Evolutionary conservation across 225 moss, liverwort and hornwort genomes (phyloP), one percentile per base, ranked within the genome.

Genomic region (Bryoerythrophyllum caledonicum): DNA sequence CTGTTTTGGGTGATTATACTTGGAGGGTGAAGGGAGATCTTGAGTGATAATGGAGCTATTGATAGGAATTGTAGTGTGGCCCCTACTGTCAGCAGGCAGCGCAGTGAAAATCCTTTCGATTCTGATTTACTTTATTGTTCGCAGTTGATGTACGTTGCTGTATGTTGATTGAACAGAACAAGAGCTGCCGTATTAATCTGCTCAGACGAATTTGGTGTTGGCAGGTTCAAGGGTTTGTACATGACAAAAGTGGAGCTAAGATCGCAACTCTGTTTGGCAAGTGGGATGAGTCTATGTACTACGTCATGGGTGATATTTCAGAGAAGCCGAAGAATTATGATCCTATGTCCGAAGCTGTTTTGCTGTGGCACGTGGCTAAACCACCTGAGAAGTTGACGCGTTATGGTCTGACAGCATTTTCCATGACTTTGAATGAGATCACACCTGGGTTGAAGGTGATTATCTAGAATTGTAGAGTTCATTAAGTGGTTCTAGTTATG

Each of bases 171-270:
- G 26, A 21, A 7, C 63, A 30, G 53, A 70, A 24, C 68, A 34
- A 17, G 38, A 74, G 67, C 11, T 69, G 26, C 11, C 40, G 30
- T 69, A 24, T 63, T 72, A 25, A 72, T 65, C 13, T 78, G 25
- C 49, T 57, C n/a, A 48, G 49, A 27, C 10, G 37, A 37, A 37
- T 62, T 65, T 78, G 67, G 43, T 63, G 21, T 59, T 72, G 65
- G 53, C 88, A 99, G 97, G 97, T 99, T 32, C 97, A 99, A 91
- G 97, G 97, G 58, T 99, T 91, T 84, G 94, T 99, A 71, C 97
- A 99, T 73, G 91, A 99, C 84, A 95, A 81, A 74, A 89, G 80
- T 68, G 97, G 97, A 72, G 76, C 82, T 23, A 99, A 94, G 73
- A 78, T 94, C 49, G 97, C 97, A 59, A 99, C 97, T 63, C 82